Evolutionary conservation across 2,329 filamentous ascomycete species (phyloP).

Genomic region (Mollisia scopiformis): DNA sequence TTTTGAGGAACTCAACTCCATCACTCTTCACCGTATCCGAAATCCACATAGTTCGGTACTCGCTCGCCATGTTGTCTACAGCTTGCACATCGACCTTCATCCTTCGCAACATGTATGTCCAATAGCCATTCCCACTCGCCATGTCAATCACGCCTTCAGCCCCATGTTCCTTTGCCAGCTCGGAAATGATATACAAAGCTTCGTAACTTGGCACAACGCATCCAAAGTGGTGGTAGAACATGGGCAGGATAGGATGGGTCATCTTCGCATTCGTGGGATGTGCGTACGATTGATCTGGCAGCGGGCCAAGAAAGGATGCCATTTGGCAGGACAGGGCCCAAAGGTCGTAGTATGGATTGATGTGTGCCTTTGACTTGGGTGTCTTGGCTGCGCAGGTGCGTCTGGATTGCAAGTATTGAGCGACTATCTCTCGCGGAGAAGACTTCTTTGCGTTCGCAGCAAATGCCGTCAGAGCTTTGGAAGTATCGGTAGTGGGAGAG

Average conservation of each 20-base stretch:
- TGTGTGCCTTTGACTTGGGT: conserved; percentile 49
- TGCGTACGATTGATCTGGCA: conserved; percentile 49
- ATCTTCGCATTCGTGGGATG: conserved; percentile 51
- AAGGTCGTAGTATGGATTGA: conserved; percentile 70
- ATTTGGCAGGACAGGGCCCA: conserved; percentile 67
- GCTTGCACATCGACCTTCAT: conserved; percentile 58
- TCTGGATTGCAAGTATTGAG: conserved; percentile 56
- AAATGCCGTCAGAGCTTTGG: conserved; percentile 65
- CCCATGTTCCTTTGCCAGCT: conserved; percentile 44
- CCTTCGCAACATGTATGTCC: conserved; percentile 70
- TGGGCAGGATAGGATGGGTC: conserved; percentile 70
- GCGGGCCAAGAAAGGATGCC: conserved; percentile 64
- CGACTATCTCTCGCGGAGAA: conserved; percentile 60
- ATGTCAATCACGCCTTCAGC: conserved; percentile 63
- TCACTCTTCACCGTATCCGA: conserved; percentile 65
- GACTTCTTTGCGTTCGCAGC: conserved; percentile 66
- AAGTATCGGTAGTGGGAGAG: conserved; percentile 58
- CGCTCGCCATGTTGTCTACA: conserved; percentile 69
- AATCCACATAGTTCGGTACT: conserved; percentile 72
- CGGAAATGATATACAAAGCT: conserved; percentile 60
- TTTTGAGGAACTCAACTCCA: conserved; percentile 59
- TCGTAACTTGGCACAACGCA: conserved; percentile 73
- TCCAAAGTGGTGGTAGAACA: conserved; percentile 80
- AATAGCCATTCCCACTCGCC: conserved; percentile 76
- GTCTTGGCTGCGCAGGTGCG: conserved; percentile 51